Percentiles rank a stretch among this genome's conserved stretches.
phyloP scores from a whole-genome alignment of 1,284 basidiomycete species.

The Peniophora sp. region DNA sequence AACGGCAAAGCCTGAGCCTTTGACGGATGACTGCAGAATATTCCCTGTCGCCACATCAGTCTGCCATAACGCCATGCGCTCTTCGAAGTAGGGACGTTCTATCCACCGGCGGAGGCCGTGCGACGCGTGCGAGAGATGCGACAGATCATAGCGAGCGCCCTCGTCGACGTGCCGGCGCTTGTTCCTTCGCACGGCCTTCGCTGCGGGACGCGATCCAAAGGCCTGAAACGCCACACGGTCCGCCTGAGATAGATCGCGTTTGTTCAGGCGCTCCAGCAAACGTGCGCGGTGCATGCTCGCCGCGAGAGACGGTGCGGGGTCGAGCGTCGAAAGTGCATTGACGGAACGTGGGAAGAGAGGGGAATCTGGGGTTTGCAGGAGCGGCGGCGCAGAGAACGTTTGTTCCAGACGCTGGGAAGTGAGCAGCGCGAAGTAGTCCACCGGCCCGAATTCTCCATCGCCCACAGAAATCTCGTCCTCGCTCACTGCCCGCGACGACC shows the following conservation, averaged over 20 bases:
- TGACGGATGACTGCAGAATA: slow-evolving; percentile 31
- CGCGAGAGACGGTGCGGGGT: slow-evolving; percentile 32
- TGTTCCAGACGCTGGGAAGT: slow-evolving; percentile 20
- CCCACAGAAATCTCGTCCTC: slow-evolving; percentile 13
- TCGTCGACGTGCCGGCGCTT: slow-evolving; percentile 34
- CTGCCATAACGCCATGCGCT: slow-evolving; percentile 50
- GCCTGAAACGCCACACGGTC: slow-evolving; percentile 43
- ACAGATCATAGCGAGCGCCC: slow-evolving; percentile 32
- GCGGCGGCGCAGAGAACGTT: slow-evolving; percentile 39
- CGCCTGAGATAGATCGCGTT: slow-evolving; percentile 27
- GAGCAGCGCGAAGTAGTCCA: slow-evolving; percentile 21
- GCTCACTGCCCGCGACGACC: slow-evolving; percentile 6
- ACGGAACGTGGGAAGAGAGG: slow-evolving; percentile 59
- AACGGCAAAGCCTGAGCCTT: slow-evolving; percentile 49
- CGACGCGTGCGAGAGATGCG: slow-evolving; percentile 35
- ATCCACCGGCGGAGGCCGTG: slow-evolving; percentile 60
- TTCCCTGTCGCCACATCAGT: slow-evolving; percentile 26
- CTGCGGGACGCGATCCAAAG: slow-evolving; percentile 32
- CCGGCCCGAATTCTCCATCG: slow-evolving; percentile 15
- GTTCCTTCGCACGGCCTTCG: slow-evolving; percentile 16
- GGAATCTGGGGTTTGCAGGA: slow-evolving; percentile 32
- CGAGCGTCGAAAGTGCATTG: slow-evolving; percentile 33
- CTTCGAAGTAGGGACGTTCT: slow-evolving; percentile 67
- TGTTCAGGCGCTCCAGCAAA: slow-evolving; percentile 39
- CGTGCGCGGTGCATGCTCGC: slow-evolving; percentile 40